phyloP scores from a whole-genome alignment of 2,329 filamentous ascomycete species.

The Ascochyta clinopodiicola region DNA sequence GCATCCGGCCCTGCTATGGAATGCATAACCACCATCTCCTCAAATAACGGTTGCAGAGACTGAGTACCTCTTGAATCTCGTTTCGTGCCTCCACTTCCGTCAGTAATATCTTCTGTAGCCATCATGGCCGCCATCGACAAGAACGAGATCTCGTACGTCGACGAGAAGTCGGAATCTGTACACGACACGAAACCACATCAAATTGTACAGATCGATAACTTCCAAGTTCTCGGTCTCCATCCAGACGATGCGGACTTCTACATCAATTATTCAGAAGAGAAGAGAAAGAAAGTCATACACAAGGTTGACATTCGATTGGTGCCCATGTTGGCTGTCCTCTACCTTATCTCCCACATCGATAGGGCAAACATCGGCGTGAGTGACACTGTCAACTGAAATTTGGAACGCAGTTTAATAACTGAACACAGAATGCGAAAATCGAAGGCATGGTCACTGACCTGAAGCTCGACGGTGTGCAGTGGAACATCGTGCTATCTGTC shows the following conservation, averaged over 20 bases:
- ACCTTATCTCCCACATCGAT: slow-evolving; percentile 58
- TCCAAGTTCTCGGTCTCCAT: slow-evolving; percentile 33
- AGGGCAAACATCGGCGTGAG: slow-evolving; percentile 66
- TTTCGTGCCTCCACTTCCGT: neutral
- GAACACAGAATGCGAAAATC: slow-evolving; percentile 60
- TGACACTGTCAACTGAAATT: neutral
- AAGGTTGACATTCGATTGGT: slow-evolving; percentile 37
- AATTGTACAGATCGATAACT: slow-evolving; percentile 35
- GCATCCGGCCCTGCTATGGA: neutral
- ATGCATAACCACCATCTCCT: neutral
- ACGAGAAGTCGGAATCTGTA: slow-evolving; percentile 30
- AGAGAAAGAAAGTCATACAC: slow-evolving; percentile 52
- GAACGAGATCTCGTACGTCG: slow-evolving; percentile 29
- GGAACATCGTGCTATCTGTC: slow-evolving; percentile 66
- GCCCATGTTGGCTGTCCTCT: slow-evolving; percentile 53
- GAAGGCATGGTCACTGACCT: slow-evolving; percentile 68
- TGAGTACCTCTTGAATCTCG: neutral
- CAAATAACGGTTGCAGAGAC: neutral
- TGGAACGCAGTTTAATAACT: neutral
- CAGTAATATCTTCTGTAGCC: neutral
- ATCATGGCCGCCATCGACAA: slow-evolving; percentile 30
- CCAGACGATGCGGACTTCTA: slow-evolving; percentile 33
- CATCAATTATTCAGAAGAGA: slow-evolving; percentile 47
- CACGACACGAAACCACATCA: slow-evolving; percentile 26
- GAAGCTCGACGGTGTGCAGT: slow-evolving; percentile 60